Base-by-base conservation (phyloP, 2,329 filamentous ascomycete genomes). In the Hypoxylon sp. region DNA sequence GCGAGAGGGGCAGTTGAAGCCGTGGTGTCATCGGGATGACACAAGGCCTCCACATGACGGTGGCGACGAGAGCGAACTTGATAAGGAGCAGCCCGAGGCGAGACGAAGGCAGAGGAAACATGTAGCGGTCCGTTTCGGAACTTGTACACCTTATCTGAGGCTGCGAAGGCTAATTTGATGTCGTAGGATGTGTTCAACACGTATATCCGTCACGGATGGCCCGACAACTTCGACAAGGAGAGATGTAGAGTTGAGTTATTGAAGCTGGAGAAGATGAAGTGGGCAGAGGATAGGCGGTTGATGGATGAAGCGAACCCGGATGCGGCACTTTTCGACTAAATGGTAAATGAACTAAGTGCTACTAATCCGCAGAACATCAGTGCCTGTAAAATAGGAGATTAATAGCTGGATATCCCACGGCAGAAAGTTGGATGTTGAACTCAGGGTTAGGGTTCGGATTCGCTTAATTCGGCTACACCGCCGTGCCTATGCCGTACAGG, bases 191-290 rank as follows among this genome's bases (percentile, higher is more conserved):
- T 57, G 4, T 57, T 57, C n/a, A 57, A 57, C 20, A 48, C 18
- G 6, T 52, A 63, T 44, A 46, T 57, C 26, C 38, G 52, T 5
- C 5, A 57, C 7, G 53, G 60, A 33, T 57, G 52, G 53, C 60
- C 60, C 6, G 16, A 48, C 24, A 38, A 28, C 24, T 57, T 63
- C n/a, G 30, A 57, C 12, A 62, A 62, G 24, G 38, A 57, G 24
- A 28, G 40, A 46, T 63, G 60, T 20, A 50, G 60, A 48, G 24
- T 12, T 9, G 46, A 57, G 24, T 32, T 62, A 26, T 24, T 63
- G 8, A 40, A 42, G 6, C 6, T 53, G 6, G 60, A 57, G n/a
- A 49, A 22, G 11, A 30, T 4, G 4, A 38, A 51, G 16, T 40
- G 53, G 4, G 48, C 16, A n/a, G 46, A 53, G 3, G 18, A 52